Conservation (phyloP, 108 stramenopile species). For the Pseudonitzschia delicatissima region DNA sequence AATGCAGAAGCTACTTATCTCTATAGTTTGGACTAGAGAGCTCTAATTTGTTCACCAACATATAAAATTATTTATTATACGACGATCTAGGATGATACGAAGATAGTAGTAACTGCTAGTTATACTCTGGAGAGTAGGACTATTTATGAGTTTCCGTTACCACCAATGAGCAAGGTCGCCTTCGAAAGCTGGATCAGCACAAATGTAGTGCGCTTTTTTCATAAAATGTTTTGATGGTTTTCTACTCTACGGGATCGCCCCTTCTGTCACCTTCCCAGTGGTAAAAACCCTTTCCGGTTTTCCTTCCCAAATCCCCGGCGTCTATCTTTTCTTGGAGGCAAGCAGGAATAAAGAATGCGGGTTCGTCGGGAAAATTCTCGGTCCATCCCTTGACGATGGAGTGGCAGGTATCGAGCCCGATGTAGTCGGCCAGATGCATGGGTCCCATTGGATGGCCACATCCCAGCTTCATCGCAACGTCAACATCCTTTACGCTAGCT, state of each 20-base stretch:
- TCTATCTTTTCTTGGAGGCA: slow-evolving; percentile 83
- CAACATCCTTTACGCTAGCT: slow-evolving; percentile 91
- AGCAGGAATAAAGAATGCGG: slow-evolving; percentile 88
- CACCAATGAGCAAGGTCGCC: no score
- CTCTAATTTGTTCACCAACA: no score
- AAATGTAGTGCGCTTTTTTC: no score
- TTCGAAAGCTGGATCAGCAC: no score
- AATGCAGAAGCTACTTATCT: no score
- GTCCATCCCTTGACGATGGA: slow-evolving; percentile 87
- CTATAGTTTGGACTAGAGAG: no score
- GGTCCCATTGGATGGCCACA: slow-evolving; percentile 95
- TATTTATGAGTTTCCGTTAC: no score
- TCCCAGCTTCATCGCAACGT: slow-evolving; percentile 95
- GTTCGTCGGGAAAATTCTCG: slow-evolving; percentile 80
- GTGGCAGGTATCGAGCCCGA: slow-evolving; percentile 93
- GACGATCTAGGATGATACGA: no score
- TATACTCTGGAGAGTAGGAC: no score
- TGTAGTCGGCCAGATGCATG: slow-evolving; percentile 91
- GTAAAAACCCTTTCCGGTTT: slow-evolving; percentile 95
- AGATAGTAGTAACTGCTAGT: no score
- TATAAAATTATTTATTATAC: no score
- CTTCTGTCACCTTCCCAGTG: slow-evolving; percentile 85
- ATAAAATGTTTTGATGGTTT: no score
- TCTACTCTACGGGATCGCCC: slow-evolving; percentile 58
- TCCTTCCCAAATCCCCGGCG: slow-evolving; percentile 91